Evolutionary conservation across 2,329 filamentous ascomycete genomes (phyloP), one percentile per base, ranked within the genome.

Genomic region (Sphaerostilbella broomeana): DNA sequence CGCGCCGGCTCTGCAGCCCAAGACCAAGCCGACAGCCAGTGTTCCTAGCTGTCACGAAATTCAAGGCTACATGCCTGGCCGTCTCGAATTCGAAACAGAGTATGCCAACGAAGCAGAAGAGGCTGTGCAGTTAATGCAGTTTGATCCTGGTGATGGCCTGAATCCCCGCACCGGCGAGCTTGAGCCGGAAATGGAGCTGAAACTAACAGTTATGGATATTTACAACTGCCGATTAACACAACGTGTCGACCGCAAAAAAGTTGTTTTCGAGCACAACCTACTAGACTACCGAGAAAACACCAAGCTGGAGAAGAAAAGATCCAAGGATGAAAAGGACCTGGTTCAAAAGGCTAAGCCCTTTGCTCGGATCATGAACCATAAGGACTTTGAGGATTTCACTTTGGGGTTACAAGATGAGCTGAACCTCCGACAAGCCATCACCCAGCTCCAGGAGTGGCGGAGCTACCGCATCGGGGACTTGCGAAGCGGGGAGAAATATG

Each of bases 101-200:
- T 92, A 95, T 58, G 86, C 90, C 55, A 98, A 98, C 55, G 92
- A 98, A 55, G 92, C 92, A 1, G 92, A 98, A 65, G 94, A 97
- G 64, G 90, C 90, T 0, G 92, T 98, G 2, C 92, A 98, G 60
- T 81, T 94, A 47, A 97, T 98, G 89, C 85, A 94, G 48, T 98
- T 98, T 55, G 90, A 97, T 42, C 90, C 92, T 0, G 92, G 92
- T 18, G 90, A 95, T 63, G 92, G 92, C 42, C 72, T 94, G 50
- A 94, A 95, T 55, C 81, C 84, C 1, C 68, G 73, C 3, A 95
- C 88, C 0, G 84, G 86, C 45, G 83, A 94, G 56, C 70, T 94
- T 42, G 92, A 98, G 53, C 88, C 92, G 1, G 92, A 98, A 61
- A 94, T 95, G 74, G 89, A 95, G 48, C 75, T 98, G 31, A 98